Percentiles rank a stretch among this genome's conserved stretches.
phyloP scores from a whole-genome alignment of 75 land plant genomes.

The Isoetes taiwanensis region DNA sequence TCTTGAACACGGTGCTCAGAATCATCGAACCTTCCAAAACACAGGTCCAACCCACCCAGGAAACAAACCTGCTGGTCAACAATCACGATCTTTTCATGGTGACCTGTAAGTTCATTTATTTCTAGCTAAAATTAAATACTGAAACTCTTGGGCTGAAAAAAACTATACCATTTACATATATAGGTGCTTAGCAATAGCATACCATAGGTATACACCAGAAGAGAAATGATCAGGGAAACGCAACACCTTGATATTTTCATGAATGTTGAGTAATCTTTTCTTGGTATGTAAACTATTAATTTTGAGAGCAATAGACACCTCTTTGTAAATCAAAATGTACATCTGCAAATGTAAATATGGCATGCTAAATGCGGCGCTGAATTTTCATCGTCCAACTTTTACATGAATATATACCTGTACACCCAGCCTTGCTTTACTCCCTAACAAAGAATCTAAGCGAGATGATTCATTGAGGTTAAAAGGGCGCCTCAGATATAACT shows the following conservation, averaged over 20 bases:
- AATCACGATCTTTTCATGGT: conserved; percentile 97
- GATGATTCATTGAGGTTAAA: conserved; percentile 52
- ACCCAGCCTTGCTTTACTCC: conserved; percentile 75
- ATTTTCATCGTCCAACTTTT: too few species aligned
- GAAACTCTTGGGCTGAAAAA: not conserved
- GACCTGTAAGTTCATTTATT: conserved; percentile 48
- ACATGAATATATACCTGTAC: conserved; percentile 76
- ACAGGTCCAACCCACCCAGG: conserved; percentile 88
- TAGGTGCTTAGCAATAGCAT: conserved; percentile 11
- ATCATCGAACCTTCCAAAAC: conserved; percentile 94
- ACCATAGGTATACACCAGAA: conserved; percentile 90
- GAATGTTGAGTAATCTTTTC: conserved; percentile 64
- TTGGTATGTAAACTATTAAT: conserved; percentile 94
- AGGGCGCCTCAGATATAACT: conserved; percentile 83
- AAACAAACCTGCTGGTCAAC: conserved; percentile 82
- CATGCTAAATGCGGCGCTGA: too few species aligned
- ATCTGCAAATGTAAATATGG: too few species aligned
- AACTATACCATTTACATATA: not conserved
- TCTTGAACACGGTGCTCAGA: conserved; percentile 65
- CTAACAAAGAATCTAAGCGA: conserved; percentile 69
- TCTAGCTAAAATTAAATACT: not conserved
- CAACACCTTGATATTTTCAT: conserved; percentile 91
- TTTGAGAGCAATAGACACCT: conserved; percentile 91
- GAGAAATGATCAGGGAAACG: conserved; percentile 97
- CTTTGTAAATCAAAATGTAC: conserved; percentile 89